Evolutionary conservation across 257 asterid genomes (phyloP), one percentile per base, ranked within the genome.

Genomic region (Avicennia marina): DNA sequence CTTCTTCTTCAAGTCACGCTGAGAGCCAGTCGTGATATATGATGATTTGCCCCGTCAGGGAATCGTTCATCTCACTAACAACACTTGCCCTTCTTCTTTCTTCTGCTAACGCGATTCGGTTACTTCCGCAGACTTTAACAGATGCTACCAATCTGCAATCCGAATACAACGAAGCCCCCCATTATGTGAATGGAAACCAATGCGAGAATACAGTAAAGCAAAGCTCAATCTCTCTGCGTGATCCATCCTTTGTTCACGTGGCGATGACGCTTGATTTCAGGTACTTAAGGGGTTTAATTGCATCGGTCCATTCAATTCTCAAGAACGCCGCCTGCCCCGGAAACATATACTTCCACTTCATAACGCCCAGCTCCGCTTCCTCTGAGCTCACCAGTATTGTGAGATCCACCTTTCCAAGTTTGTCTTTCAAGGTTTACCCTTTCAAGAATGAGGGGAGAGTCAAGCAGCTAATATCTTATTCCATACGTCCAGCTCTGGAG

Each of bases 241-340:
- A 81, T 61, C 79, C 86, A 32, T 68, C 70, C 2, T 26, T 66
- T 15, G 34, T 81, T 12, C 96, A 81, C 53, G 58, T 84, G 1
- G 80, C 91, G 1, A 79, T 76, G 85, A 78, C 96, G 1, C 78
- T 87, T n/a, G 94, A 84, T 74, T 66, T 62, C 0, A 68, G 74
- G 10, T 87, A 87, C 72, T 48, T 81, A 25, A 53, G 91, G 32
- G 96, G 96, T 2, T 73, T 90, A 0, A 72, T 87, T 1, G 95
- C 95, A 24, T 77, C 94, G 0, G 78, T 87, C 25, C 78, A 83
- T 60, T 87, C 90, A 0, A 70, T 81, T 10, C 72, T 87, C 42
- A 69, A 51, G 43, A 85, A 84, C 66, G 13, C 81, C 1, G 66
- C 73, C 13, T 87, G 94, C 68, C 94, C 94, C 0, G 83, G 81